Evolutionary conservation across 2,329 filamentous ascomycete species (phyloP), one percentile per base, ranked within the genome.

Genomic region (Lasiodiplodia theobromae): DNA sequence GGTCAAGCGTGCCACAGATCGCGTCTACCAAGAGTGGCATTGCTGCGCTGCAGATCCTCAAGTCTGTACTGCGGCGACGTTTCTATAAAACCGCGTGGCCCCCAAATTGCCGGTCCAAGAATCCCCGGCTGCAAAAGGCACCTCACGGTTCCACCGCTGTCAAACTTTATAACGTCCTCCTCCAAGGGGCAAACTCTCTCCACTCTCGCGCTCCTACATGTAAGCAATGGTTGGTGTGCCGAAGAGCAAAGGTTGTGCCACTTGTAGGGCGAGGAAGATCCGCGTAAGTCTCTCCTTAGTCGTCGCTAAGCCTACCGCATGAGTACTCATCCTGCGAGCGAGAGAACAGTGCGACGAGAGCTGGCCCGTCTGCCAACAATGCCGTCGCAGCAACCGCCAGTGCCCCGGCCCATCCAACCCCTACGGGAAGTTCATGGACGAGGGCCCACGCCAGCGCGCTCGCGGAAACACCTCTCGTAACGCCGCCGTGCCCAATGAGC

Each of bases 301-400:
- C 54, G 25, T 40, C 51, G 49, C 53, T 57, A 18, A 28, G 57
- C 25, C 66, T 47, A 25, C 57, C 66, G 47, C 60, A 67, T 67
- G 56, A 14, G 56, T 60, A 40, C 66, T 67, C 66, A 67, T 67
- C 23, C 18, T 57, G 47, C 66, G 56, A 62, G 44, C 40, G 40
- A n/a, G 40, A 47, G 18, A 47, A 47, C 52, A 74, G 77, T 75
- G 73, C 53, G 77, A 78, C 68, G 76, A 78, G 66, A 74, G 71
- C 14, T 79, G 77, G 77, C 77, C 77, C 23, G 69, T 57, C 23
- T 79, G 77, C 68, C 44, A 74, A 21, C 77, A 78, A 34, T 79
- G 77, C 69, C 72, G 74, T 66, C 78, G 76, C 65, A 78, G 78
- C 67, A 67, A 72, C 10, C 78, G 77, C 68, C 67, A 66, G 57